Conservation (phyloP, 2,329 filamentous ascomycete genomes). For the Trichophyton equinum region DNA sequence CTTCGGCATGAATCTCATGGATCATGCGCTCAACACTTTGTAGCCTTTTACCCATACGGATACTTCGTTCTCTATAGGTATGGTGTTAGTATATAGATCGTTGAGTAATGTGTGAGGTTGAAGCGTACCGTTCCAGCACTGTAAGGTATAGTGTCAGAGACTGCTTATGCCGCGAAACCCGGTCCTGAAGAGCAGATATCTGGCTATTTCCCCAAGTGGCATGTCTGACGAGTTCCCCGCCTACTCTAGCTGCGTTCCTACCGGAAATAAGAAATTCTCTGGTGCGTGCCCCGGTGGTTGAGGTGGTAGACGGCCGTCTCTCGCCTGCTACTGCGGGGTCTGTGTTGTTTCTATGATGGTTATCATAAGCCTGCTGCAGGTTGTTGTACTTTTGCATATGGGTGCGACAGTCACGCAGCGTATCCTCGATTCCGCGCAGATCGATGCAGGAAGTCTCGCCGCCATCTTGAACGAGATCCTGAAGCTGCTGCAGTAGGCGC, state of each 20-base stretch:
- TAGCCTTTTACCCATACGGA: background rate
- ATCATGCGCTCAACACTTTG: background rate
- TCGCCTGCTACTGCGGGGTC: background rate
- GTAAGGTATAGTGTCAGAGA: constrained; percentile 12
- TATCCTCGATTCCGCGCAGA: constrained; percentile 10
- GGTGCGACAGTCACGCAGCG: constrained; percentile 7
- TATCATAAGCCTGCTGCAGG: background rate
- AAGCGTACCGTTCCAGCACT: constrained; percentile 11
- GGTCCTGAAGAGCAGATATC: constrained; percentile 9
- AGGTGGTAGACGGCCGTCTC: background rate
- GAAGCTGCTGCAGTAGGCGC: constrained; percentile 8
- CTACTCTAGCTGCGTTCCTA: constrained; percentile 4
- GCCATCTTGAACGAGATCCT: constrained; percentile 7
- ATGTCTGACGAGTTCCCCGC: constrained; percentile 4
- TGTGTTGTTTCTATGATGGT: background rate
- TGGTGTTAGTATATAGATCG: background rate
- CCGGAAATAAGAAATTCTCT: background rate
- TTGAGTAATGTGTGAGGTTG: background rate
- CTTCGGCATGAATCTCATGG: background rate
- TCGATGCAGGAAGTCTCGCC: constrained; percentile 9
- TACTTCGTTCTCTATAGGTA: background rate
- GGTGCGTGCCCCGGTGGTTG: background rate
- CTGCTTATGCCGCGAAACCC: constrained; percentile 11
- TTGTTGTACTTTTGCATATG: constrained; percentile 9
- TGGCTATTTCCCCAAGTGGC: constrained; percentile 9